Conservation (phyloP, 2,329 filamentous ascomycete species). For the Alternaria infectoria region DNA sequence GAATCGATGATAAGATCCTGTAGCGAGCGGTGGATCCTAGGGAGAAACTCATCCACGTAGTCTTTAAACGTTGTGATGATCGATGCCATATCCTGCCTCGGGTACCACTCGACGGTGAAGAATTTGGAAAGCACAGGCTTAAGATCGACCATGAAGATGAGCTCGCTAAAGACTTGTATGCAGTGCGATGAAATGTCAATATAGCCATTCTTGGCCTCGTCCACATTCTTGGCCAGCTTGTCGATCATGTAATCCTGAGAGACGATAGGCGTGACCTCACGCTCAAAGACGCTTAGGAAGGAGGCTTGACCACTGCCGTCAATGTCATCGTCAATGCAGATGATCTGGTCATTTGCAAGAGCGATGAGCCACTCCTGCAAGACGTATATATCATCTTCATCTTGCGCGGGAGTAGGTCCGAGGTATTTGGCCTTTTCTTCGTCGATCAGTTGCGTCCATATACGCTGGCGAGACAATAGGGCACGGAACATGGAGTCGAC, state of each 20-base stretch:
- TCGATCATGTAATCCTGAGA: slow-evolving; percentile 75
- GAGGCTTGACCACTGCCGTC: slow-evolving; percentile 68
- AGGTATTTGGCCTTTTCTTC: slow-evolving; percentile 80
- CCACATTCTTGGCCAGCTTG: slow-evolving; percentile 74
- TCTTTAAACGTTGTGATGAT: slow-evolving; percentile 96
- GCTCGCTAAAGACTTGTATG: slow-evolving; percentile 81
- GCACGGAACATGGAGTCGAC: slow-evolving; percentile 95
- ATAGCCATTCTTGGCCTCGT: slow-evolving; percentile 83
- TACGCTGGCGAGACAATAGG: slow-evolving; percentile 79
- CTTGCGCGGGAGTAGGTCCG: slow-evolving; percentile 55
- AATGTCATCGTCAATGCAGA: slow-evolving; percentile 85
- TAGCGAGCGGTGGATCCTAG: slow-evolving; percentile 83
- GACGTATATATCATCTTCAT: slow-evolving; percentile 78
- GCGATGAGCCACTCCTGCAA: slow-evolving; percentile 91
- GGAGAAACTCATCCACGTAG: slow-evolving; percentile 86
- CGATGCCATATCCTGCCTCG: slow-evolving; percentile 83
- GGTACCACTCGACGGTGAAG: slow-evolving; percentile 92
- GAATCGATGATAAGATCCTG: slow-evolving; percentile 93
- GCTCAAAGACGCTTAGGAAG: slow-evolving; percentile 85
- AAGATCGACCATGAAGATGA: slow-evolving; percentile 94
- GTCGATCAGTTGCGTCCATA: slow-evolving; percentile 87
- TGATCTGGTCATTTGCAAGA: slow-evolving; percentile 97
- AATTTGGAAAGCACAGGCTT: slow-evolving; percentile 81
- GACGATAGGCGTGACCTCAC: slow-evolving; percentile 81
- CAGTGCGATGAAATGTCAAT: slow-evolving; percentile 95